phyloP scores from a whole-genome alignment of 352 stramenopile species.

The Peronospora tabacina region DNA sequence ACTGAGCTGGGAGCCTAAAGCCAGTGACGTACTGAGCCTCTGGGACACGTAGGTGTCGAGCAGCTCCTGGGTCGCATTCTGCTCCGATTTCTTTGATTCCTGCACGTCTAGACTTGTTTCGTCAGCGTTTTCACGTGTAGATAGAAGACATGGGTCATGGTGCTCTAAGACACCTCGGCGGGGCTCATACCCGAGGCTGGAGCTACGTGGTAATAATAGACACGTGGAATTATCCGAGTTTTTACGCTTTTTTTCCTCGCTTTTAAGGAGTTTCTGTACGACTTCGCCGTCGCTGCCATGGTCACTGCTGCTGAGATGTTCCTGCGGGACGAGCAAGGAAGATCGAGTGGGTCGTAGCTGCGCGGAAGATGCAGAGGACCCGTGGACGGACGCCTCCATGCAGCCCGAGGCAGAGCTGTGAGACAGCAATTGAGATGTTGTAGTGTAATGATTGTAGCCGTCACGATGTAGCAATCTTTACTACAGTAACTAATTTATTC shows the following conservation, averaged over 20 bases:
- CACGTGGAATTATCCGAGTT: constrained; percentile 7
- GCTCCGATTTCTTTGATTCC: constrained; percentile 16
- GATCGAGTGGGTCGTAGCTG: constrained; percentile 10
- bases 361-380: neutral
- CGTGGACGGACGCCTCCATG: constrained; percentile 8
- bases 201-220: constrained; percentile 13
- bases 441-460: no score
- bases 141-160: constrained; percentile 27
- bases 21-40: neutral
- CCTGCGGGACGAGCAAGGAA: constrained; percentile 12
- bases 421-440: neutral
- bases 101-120: constrained; percentile 23
- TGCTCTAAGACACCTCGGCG: constrained; percentile 4
- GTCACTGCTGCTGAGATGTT: constrained; percentile 12
- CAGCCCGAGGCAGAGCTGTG: neutral
- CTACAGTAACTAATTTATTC: no score
- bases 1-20: constrained; percentile 1
- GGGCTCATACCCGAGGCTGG: constrained; percentile 13
- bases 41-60: constrained; percentile 6
- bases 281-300: constrained; percentile 11
- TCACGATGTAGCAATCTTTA: no score
- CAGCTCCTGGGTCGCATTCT: constrained; percentile 2
- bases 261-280: neutral
- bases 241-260: neutral
- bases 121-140: constrained; percentile 16